A percentile compares a stretch with the other conserved stretches of the same genome.
These are phyloP conservation scores for Phytophthora uliginosa DNA, from an alignment of 352 stramenopile species.

Conservation along the genomic window DNA sequence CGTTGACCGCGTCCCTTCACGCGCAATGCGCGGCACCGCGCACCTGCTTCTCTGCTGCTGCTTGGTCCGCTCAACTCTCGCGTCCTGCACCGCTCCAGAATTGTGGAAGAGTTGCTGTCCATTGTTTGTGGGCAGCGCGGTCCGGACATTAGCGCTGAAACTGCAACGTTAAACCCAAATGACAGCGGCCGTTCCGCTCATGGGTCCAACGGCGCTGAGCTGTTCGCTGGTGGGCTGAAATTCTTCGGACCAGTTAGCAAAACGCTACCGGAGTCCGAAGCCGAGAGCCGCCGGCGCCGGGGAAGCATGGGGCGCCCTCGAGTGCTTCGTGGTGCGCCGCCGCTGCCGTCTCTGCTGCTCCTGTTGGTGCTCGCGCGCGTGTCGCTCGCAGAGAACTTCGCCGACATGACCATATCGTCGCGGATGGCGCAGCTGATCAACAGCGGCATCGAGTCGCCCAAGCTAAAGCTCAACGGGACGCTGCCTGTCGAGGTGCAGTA, in stretches of 20 bases:
- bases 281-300: slow-evolving; percentile 1
- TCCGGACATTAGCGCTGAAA: slow-evolving; percentile 33
- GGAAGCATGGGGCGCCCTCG: slow-evolving; percentile 19
- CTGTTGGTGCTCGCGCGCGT: neutral
- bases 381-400: slow-evolving; percentile 25
- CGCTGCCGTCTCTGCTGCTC: slow-evolving; percentile 11
- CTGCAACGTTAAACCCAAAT: slow-evolving; percentile 22
- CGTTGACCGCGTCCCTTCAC: neutral
- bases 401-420: slow-evolving; percentile 29
- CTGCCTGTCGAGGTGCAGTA: slow-evolving; percentile 47
- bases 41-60: neutral
- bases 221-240: neutral
- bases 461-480: slow-evolving; percentile 32
- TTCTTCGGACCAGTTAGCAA: slow-evolving; percentile 35
- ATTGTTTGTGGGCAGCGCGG: slow-evolving; percentile 1
- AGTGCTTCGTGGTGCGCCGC: neutral
- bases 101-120: slow-evolving; percentile 22
- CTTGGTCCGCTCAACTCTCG: neutral
- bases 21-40: neutral
- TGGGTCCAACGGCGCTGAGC: slow-evolving; percentile 4
- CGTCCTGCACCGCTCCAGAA: neutral
- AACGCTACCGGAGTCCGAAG: slow-evolving; percentile 18
- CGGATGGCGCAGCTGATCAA: slow-evolving; percentile 40
- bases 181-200: slow-evolving; percentile 20
- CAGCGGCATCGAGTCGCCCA: slow-evolving; percentile 38